phyloP scores from a whole-genome alignment of 768 basidiomycete species.

The Hydnum rufescens region DNA sequence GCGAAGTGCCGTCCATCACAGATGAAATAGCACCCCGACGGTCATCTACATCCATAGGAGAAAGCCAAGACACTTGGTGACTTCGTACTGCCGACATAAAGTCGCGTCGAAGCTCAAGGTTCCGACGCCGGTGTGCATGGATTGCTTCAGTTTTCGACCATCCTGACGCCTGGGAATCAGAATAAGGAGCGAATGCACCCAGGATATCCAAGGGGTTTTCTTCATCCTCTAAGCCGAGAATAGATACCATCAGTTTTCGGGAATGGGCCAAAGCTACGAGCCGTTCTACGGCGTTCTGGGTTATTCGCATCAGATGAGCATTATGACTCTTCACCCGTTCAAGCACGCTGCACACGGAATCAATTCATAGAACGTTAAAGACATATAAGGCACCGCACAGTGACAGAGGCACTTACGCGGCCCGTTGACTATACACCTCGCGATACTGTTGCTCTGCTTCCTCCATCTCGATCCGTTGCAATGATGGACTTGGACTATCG shows the following conservation, averaged over 20 bases:
- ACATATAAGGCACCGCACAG: too few relatives aligned
- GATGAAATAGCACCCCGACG: background rate
- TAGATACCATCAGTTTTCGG: background rate
- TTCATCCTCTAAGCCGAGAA: background rate
- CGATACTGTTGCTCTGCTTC: background rate
- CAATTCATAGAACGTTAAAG: too few relatives aligned
- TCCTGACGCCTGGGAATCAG: background rate
- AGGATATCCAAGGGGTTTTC: background rate
- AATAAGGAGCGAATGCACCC: background rate
- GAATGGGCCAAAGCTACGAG: background rate
- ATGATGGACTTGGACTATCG: background rate
- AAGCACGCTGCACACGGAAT: too few relatives aligned
- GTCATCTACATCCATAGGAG: background rate
- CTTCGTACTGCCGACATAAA: background rate
- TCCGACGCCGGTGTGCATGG: background rate
- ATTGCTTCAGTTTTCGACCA: background rate
- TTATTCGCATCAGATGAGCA: too few relatives aligned
- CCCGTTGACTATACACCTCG: too few relatives aligned
- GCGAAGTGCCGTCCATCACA: background rate
- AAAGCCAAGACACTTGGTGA: background rate
- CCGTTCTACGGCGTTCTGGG: background rate
- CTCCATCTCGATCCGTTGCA: background rate
- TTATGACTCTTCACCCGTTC: too few relatives aligned
- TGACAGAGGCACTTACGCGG: too few relatives aligned
- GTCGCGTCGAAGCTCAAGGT: background rate